These are phyloP conservation scores for Prunus salicina DNA, from an alignment of 306 rosid genomes.

Conservation along the genomic window DNA sequence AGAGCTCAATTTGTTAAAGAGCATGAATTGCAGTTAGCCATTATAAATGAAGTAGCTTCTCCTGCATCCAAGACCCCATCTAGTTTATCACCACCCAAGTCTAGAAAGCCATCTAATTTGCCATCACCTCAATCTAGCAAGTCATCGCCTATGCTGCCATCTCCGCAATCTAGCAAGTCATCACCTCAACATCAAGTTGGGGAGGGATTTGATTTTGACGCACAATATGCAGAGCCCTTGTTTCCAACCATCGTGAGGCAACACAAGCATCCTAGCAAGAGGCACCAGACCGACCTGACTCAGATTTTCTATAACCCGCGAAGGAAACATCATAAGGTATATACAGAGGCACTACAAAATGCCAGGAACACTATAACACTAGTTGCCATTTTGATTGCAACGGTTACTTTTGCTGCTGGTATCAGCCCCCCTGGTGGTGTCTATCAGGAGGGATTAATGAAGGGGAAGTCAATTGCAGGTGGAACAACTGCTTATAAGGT, in stretches of 20 bases:
- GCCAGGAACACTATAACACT: slow-evolving; percentile 65
- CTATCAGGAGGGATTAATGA: slow-evolving; percentile 32
- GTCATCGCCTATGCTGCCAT: background rate
- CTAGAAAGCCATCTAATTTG: slow-evolving; percentile 17
- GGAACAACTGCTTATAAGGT: slow-evolving; percentile 57
- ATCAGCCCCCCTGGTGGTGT: slow-evolving; percentile 79
- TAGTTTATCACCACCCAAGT: slow-evolving; percentile 24
- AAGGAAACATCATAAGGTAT: slow-evolving; percentile 34
- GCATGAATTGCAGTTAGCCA: slow-evolving; percentile 12
- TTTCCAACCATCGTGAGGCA: slow-evolving; percentile 17
- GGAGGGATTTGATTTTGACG: slow-evolving; percentile 23
- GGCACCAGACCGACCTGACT: background rate
- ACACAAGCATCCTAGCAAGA: slow-evolving; percentile 22
- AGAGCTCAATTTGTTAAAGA: slow-evolving; percentile 1
- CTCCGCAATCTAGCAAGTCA: slow-evolving; percentile 4
- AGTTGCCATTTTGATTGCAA: slow-evolving; percentile 74
- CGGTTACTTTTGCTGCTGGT: slow-evolving; percentile 80
- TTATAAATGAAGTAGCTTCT: slow-evolving; percentile 2
- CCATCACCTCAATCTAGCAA: slow-evolving; percentile 29
- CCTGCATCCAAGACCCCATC: background rate
- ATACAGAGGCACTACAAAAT: slow-evolving; percentile 61
- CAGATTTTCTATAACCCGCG: slow-evolving; percentile 11
- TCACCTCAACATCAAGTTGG: slow-evolving; percentile 30
- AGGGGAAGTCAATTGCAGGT: slow-evolving; percentile 52
- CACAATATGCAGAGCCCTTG: slow-evolving; percentile 18